Conservation (phyloP, 2,329 filamentous ascomycete genomes). For the Xylaria sp. region DNA sequence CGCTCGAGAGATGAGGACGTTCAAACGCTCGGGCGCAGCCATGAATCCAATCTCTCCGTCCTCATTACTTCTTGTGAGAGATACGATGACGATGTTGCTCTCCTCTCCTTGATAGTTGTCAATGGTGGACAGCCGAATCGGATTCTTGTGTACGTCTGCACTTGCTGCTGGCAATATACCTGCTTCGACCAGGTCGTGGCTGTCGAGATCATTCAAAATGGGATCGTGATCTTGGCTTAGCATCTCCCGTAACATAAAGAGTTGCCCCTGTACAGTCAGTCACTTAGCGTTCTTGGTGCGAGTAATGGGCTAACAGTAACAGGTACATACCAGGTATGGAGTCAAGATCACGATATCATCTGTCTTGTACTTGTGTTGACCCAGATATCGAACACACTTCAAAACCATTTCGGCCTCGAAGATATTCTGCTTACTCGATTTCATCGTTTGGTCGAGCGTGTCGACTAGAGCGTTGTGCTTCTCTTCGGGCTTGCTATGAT, state of each 20-base stretch:
- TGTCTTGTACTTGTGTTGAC: slow-evolving; percentile 64
- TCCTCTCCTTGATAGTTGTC: slow-evolving; percentile 80
- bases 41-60: slow-evolving; percentile 66
- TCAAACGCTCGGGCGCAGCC: slow-evolving; percentile 58
- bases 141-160: slow-evolving; percentile 7
- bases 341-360: slow-evolving; percentile 63
- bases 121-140: slow-evolving; percentile 60
- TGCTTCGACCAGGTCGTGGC: slow-evolving; percentile 49
- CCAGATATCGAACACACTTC: slow-evolving; percentile 59
- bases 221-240: slow-evolving; percentile 57
- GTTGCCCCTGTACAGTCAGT: slow-evolving; percentile 44
- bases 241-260: slow-evolving; percentile 50
- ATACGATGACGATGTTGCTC: slow-evolving; percentile 64
- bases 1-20: slow-evolving; percentile 65
- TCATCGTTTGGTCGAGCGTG: slow-evolving; percentile 40
- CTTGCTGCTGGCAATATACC: slow-evolving; percentile 7
- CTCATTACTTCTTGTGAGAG: slow-evolving; percentile 61
- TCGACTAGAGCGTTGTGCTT: slow-evolving; percentile 1
- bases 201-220: slow-evolving; percentile 63
- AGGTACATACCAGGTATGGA: slow-evolving; percentile 51
- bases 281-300: background rate
- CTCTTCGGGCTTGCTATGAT: slow-evolving; percentile 54
- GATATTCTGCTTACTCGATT: slow-evolving; percentile 54
- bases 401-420: slow-evolving; percentile 61
- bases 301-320: background rate